Base-by-base conservation (phyloP, 2,329 filamentous ascomycete genomes). In the Karstenula rhodostoma region DNA sequence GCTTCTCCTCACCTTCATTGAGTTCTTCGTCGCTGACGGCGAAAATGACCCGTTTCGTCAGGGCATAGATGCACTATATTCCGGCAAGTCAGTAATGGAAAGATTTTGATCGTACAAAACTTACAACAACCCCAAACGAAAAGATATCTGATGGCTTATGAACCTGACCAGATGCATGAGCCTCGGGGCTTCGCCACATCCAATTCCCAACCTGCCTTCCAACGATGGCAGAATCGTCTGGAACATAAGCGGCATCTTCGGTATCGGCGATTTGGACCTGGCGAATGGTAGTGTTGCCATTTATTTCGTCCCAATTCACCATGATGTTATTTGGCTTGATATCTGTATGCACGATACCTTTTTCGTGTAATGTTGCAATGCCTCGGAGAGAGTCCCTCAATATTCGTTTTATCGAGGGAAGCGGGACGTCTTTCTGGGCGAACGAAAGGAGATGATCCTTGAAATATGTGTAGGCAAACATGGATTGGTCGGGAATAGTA, bases 391-490 rank as follows among this genome's bases (percentile, higher is more conserved):
- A 9, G 15, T 43, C 42, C n/a, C 40, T 29, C 3, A 55, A n/a
- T 5, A 55, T 29, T 5, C 35, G 29, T n/a, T 40, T 52, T 5
- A n/a, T 40, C 17, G 40, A 5, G 22, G 49, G 22, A 52, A 55
- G 19, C 51, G 51, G 27, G 23, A 55, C 37, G 2, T 55, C 42
- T 12, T 44, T 43, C 12, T 55, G 32, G 10, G n/a, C 49, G 23
- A 52, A 52, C 13, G 32, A 37, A 8, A 52, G 49, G 10, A 52
- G 37, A 15, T 44, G 25, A 12, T 29, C 51, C 19, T 13, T 2
- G 7, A 81, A 70, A 68, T 82, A 82, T 60, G 78, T 76, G 57
- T 80, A 83, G 61, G 82, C 77, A 62, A 83, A 82, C 72, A 83
- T 80, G 33, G 76, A 78, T 62, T 79, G 71, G 22, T 80, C 77